These are phyloP conservation scores for Eleusine coracana DNA, from an alignment of 176 grass and related monocot species.

Conservation along the genomic window DNA sequence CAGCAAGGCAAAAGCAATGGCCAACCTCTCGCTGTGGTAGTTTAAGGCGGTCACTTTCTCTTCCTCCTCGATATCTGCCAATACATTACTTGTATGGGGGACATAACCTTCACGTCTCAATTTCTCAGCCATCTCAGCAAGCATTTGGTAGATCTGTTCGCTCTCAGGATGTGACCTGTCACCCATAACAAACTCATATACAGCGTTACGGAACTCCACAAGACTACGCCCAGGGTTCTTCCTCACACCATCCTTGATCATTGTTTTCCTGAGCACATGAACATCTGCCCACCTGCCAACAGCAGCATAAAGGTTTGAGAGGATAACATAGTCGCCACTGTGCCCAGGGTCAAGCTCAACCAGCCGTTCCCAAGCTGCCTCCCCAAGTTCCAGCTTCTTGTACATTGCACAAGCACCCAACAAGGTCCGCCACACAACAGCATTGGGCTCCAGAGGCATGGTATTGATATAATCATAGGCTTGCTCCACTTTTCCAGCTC, in stretches of 20 bases:
- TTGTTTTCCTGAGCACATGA: constrained; percentile 66
- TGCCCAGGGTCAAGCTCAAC: constrained; percentile 76
- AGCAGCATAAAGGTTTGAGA: constrained; percentile 84
- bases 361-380: constrained; percentile 61
- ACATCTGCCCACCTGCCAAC: constrained; percentile 68
- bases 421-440: constrained; percentile 80
- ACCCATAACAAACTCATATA: constrained; percentile 82
- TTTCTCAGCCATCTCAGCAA: constrained; percentile 65
- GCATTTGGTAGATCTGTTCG: constrained; percentile 65
- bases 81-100: constrained; percentile 60
- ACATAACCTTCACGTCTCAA: constrained; percentile 65
- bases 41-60: constrained; percentile 78
- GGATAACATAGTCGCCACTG: constrained; percentile 77
- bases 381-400: constrained; percentile 70
- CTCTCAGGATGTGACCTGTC: constrained; percentile 74
- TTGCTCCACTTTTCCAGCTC: constrained; percentile 71
- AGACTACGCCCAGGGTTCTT: constrained; percentile 79
- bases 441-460: constrained; percentile 74
- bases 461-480: constrained; percentile 71
- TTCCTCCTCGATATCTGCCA: constrained; percentile 92
- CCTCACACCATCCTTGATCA: constrained; percentile 62
- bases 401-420: constrained; percentile 84
- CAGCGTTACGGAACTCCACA: constrained; percentile 63
- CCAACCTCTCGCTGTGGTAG: constrained; percentile 85
- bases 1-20: constrained; percentile 84